phyloP scores from a whole-genome alignment of 108 stramenopile genomes.

The Nitzschia putrida region DNA sequence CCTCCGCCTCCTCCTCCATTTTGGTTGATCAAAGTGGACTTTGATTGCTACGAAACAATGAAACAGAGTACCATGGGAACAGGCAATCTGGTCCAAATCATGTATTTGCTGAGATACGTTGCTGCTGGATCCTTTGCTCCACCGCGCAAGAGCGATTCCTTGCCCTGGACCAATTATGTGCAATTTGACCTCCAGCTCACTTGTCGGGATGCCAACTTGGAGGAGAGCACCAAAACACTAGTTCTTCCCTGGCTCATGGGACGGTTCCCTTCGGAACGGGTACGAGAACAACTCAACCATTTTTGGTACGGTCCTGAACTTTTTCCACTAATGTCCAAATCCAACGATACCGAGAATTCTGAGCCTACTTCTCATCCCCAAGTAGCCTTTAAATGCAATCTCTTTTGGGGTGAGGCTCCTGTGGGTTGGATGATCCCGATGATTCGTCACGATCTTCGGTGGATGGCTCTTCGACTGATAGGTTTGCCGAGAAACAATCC shows the following conservation, averaged over 20 bases:
- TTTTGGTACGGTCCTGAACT: neutral
- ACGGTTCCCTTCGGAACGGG: neutral
- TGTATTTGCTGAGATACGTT: conserved; percentile 16
- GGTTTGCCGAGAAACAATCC: conserved; percentile 4
- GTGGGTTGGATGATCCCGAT: conserved; percentile 22
- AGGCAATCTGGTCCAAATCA: conserved; percentile 23
- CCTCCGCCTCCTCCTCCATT: neutral
- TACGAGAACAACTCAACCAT: neutral
- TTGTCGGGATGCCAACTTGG: neutral
- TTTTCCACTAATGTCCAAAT: too few species aligned
- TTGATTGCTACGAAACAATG: neutral
- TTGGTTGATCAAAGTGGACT: neutral
- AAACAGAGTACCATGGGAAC: neutral
- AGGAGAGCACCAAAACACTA: neutral
- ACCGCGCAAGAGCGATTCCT: neutral
- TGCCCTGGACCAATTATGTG: neutral
- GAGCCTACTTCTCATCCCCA: neutral
- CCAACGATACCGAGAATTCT: too few species aligned
- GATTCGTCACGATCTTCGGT: conserved; percentile 9
- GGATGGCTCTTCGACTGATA: conserved; percentile 18
- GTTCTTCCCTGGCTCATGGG: conserved; percentile 7
- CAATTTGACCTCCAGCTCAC: neutral
- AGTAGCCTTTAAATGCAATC: neutral
- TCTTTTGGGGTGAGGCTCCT: neutral
- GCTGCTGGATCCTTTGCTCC: neutral